These are phyloP conservation scores for Colletotrichum sidae DNA, from an alignment of 2,329 filamentous ascomycete species.

Conservation along the genomic window DNA sequence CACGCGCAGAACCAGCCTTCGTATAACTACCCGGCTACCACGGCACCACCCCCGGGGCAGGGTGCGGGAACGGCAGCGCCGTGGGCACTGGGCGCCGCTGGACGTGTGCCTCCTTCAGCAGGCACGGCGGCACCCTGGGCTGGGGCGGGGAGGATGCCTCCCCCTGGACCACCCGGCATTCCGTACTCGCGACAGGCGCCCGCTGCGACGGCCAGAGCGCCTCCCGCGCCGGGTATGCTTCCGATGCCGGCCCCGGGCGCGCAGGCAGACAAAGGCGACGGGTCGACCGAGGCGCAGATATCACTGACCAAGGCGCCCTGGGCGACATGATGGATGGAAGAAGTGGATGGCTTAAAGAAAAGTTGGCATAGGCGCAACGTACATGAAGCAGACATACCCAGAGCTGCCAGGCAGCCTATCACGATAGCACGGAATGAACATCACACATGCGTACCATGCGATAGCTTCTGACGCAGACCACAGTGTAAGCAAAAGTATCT, in stretches of 20 bases:
- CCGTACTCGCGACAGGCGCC: conserved; percentile 52
- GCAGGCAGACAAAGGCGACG: conserved; percentile 38
- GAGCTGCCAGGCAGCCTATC: conserved; percentile 11
- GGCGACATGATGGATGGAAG: conserved; percentile 48
- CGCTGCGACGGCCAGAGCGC: conserved; percentile 11
- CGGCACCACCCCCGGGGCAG: conserved; percentile 41
- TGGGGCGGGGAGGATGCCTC: conserved; percentile 51
- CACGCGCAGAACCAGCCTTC: conserved; percentile 69
- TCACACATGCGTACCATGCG: not conserved
- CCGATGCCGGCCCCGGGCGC: conserved; percentile 36
- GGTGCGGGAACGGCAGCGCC: conserved; percentile 54
- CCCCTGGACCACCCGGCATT: conserved; percentile 47
- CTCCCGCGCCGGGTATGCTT: conserved; percentile 29
- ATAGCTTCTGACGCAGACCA: not conserved
- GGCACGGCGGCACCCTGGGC: conserved; percentile 60
- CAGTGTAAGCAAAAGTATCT: conserved; percentile 20
- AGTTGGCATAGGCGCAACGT: not conserved
- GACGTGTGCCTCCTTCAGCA: conserved; percentile 37
- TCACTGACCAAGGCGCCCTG: conserved; percentile 60
- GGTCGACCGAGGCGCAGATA: conserved; percentile 52
- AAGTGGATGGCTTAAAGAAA: not conserved
- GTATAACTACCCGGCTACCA: conserved; percentile 39
- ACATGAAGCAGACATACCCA: conserved; percentile 6
- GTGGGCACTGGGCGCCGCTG: conserved; percentile 53
- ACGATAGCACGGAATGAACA: not conserved